Evolutionary conservation across 2,329 filamentous ascomycete species (phyloP), one percentile per base, ranked within the genome.

Genomic region (Falciphora oryzae): DNA sequence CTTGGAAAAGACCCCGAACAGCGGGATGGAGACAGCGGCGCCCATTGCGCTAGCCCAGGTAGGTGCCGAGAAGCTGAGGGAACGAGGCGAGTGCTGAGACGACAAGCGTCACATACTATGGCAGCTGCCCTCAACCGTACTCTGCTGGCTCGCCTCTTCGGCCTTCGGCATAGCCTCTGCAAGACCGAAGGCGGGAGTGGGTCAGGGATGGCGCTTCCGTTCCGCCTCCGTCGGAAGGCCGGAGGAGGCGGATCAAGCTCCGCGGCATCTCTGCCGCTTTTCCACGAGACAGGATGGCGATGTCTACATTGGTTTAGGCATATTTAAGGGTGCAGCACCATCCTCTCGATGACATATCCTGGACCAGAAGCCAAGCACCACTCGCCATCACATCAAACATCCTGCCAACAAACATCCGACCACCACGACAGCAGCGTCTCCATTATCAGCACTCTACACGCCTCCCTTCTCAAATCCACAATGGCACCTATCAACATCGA

Each of bases 401-500:
- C 11, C 10, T 35, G 13, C 11, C 11, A 35, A 11, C 32, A 29
- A 29, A 29, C n/a, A 35, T 13, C 32, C 25, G 3, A n/a, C n/a
- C 57, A 11, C 18, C 18, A 59, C 32, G 32, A 11, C 2, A 32
- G 11, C 32, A 10, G 7, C 32, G 32, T 11, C 32, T 32, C 32
- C 13, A 14, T 35, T 35, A 11, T 14, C 11, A 35, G 13, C 32
- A 22, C 4, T 27, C 10, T 7, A 27, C 22, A 25, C 16, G 10
- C 28, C 7, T 38, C 22, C 14, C 22, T 6, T 16, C 59, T 4
- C 18, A 13, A 6, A n/a, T n/a, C n/a, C 22, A 25, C 14, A 3
- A 14, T 59, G 58, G 14, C 25, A 5, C 63, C 61, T 64, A 27
- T 44, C n/a, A 63, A 69, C 68, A 66, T 83, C 68, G 79, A 83